Base-by-base conservation (phyloP, 225 moss, liverwort and hornwort genomes). In the Straminergon stramineum region DNA sequence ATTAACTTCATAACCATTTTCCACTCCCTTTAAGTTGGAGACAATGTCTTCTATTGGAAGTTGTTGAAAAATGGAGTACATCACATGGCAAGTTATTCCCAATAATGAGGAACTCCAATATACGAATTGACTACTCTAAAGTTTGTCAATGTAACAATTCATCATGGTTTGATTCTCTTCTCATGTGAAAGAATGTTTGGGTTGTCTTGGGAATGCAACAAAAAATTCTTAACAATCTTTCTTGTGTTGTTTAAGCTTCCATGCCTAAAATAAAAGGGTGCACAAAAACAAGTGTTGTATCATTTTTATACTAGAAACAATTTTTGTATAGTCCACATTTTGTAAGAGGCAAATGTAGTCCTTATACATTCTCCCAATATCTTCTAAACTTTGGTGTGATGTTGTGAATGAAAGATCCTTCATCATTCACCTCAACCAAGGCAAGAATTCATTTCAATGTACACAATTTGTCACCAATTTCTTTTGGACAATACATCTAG, bases 171-270 rank as follows among this genome's bases (percentile, higher is more conserved):
- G 17, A 48, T 2, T 43, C 4, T 35, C 16, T 43, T 17, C 2
- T 43, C 7, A 20, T 10, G 41, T 43, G 1, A 28, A 57, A 32
- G 4, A 57, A 57, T 77, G 30, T 43, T 89, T 19, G 11, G 7
- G 0, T 24, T 83, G 6, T 24, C 3, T 5, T 7, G 0, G 2
- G 4, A 2, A 11, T 57, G 16, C 4, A 65, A 4, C 20, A 65
- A 56, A 11, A 21, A 23, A 4, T 37, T 48, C 7, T 57, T 17
- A 24, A n/a, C 0, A 58, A 30, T 30, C 6, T 6, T 45, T 35
- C 9, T 60, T 71, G 8, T 43, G 1, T 12, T 23, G 32, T 58
- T 71, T 71, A 11, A 58, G 7, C 9, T 23, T 23, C 4, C 2
- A 23, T 35, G 35, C 23, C 37, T 16, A 78, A 1, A 37, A 56